Percentiles rank a stretch among this genome's conserved stretches.
phyloP scores from a whole-genome alignment of 768 basidiomycete species.

The Mycena metata region DNA sequence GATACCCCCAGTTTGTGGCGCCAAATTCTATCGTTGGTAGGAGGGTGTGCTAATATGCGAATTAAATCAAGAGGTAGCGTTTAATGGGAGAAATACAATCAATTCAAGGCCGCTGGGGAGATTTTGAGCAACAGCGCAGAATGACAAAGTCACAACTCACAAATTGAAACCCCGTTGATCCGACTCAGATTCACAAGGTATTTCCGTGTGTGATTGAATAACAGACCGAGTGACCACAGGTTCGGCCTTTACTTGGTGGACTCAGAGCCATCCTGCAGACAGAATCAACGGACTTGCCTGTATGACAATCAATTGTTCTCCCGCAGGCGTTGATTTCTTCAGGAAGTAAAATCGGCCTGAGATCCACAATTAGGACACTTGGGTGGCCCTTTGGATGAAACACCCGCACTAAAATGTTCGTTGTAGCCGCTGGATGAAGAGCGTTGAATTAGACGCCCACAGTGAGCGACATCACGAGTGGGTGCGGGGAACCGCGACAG shows the following conservation, averaged over 20 bases:
- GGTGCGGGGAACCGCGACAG: background rate
- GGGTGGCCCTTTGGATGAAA: background rate
- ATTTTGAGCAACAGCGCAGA: too few relatives aligned
- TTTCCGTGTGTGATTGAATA: conserved; percentile 12
- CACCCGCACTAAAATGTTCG: background rate
- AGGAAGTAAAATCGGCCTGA: conserved; percentile 28
- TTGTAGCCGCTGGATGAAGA: conserved; percentile 27
- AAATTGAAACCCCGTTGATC: conserved; percentile 8
- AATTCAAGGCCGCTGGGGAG: conserved; percentile 20
- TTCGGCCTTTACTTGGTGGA: conserved; percentile 10
- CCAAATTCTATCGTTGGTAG: conserved; percentile 23
- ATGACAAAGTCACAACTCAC: background rate
- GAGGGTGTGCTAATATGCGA: conserved; percentile 21
- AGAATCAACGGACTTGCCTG: conserved; percentile 22
- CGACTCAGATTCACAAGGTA: conserved; percentile 5
- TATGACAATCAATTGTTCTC: conserved; percentile 30
- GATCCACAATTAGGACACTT: background rate
- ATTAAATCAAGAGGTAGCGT: background rate
- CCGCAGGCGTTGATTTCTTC: conserved; percentile 6
- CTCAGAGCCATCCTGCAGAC: conserved; percentile 4
- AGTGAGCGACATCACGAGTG: background rate
- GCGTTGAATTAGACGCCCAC: conserved; percentile 10
- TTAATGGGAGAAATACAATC: conserved; percentile 5
- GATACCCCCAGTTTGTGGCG: conserved; percentile 39
- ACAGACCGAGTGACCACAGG: background rate